Percentiles rank a stretch among this genome's conserved stretches.
Conservation (phyloP, 371 early-diverging fungal species). For the Mortierella sp. region DNA sequence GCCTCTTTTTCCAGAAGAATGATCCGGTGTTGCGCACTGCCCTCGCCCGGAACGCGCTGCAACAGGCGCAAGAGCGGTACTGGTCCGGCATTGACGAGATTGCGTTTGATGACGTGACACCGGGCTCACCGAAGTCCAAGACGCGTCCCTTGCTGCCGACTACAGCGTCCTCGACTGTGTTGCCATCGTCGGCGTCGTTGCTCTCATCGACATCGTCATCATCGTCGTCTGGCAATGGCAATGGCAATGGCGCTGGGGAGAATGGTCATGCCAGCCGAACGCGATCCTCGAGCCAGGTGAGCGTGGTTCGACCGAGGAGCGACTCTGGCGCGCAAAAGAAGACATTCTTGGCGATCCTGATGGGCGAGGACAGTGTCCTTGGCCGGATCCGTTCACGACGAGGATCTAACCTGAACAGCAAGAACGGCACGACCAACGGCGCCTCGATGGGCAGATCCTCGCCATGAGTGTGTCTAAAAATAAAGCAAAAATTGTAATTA, state of each 20-base stretch:
- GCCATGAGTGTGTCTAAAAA: background rate
- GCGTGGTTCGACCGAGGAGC: constrained; percentile 27
- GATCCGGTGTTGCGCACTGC: constrained; percentile 53
- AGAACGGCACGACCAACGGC: constrained; percentile 5
- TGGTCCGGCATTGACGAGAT: constrained; percentile 56
- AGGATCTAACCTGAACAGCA: constrained; percentile 26
- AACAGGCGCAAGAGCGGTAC: constrained; percentile 48
- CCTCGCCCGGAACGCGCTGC: constrained; percentile 43
- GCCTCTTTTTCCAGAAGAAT: constrained; percentile 52
- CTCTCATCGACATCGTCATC: constrained; percentile 15
- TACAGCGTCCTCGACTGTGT: background rate
- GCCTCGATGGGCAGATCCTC: background rate
- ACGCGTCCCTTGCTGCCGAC: constrained; percentile 3
- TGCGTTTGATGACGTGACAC: constrained; percentile 46
- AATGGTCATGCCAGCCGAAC: constrained; percentile 13
- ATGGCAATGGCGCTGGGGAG: background rate
- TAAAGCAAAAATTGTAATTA: too few species aligned
- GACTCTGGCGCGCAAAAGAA: constrained; percentile 42
- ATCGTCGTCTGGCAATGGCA: background rate
- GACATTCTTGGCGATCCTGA: constrained; percentile 50
- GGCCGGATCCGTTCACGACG: constrained; percentile 41
- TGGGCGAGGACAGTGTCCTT: constrained; percentile 54
- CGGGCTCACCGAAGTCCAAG: constrained; percentile 39
- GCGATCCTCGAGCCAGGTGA: constrained; percentile 25
- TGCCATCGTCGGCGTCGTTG: constrained; percentile 21